Percentiles rank a stretch among this genome's conserved stretches.
Evolutionary conservation across 2,329 filamentous ascomycete species (phyloP).

Genomic region (Epichloe festucae): DNA sequence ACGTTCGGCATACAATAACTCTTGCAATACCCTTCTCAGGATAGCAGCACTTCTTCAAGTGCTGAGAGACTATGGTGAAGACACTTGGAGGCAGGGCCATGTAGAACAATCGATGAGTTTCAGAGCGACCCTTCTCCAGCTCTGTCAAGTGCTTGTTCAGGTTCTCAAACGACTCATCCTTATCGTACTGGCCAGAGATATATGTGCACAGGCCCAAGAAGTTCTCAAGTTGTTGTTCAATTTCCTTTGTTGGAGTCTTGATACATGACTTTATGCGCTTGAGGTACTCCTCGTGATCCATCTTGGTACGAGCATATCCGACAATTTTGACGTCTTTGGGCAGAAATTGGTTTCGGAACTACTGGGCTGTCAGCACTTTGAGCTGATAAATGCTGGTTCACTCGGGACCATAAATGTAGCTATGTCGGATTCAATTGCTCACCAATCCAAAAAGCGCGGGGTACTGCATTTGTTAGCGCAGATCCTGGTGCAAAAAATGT

Average conservation of each 20-base stretch:
- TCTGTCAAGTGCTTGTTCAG: conserved; percentile 77
- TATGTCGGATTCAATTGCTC: conserved; percentile 27
- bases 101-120: conserved; percentile 93
- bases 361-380: conserved; percentile 5
- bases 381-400: background rate
- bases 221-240: conserved; percentile 86
- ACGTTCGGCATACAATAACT: conserved; percentile 60
- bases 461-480: conserved; percentile 46
- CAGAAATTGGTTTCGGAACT: conserved; percentile 99
- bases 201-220: conserved; percentile 86
- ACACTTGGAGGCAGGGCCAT: conserved; percentile 97
- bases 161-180: conserved; percentile 83
- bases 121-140: conserved; percentile 67
- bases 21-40: conserved; percentile 80
- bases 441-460: conserved; percentile 95
- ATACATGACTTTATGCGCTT: conserved; percentile 94
- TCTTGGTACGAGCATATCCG: conserved; percentile 98
- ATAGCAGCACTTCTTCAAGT: conserved; percentile 95
- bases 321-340: conserved; percentile 93
- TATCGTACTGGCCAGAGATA: conserved; percentile 92
- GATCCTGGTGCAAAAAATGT: background rate
- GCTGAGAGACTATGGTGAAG: conserved; percentile 94
- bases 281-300: conserved; percentile 94
- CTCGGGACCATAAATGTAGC: background rate
- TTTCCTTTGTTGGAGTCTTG: conserved; percentile 95